These are phyloP conservation scores for Laburnicola sp. DNA, from an alignment of 2,329 filamentous ascomycete genomes.

Conservation along the genomic window DNA sequence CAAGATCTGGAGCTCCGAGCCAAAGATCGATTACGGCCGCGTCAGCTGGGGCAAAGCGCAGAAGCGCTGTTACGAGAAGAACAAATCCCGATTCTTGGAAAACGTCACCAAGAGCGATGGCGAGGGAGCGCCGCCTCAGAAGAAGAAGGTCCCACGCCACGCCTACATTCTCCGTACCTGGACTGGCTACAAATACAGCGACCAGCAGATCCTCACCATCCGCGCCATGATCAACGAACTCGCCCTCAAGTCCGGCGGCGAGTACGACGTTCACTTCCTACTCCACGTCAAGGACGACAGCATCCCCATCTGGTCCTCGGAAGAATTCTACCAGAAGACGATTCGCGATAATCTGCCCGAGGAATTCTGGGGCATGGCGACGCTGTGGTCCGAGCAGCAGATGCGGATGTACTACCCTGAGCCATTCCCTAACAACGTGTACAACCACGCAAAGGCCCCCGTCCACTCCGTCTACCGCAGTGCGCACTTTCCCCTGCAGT, in stretches of 20 bases:
- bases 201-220: constrained; percentile 78
- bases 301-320: constrained; percentile 77
- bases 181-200: constrained; percentile 77
- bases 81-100: constrained; percentile 51
- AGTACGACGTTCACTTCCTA: constrained; percentile 84
- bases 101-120: constrained; percentile 33
- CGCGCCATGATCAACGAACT: constrained; percentile 84
- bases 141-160: constrained; percentile 61
- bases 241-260: constrained; percentile 76
- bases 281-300: constrained; percentile 80
- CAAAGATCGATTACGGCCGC: constrained; percentile 52
- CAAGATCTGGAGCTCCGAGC: constrained; percentile 54
- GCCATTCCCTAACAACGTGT: constrained; percentile 74
- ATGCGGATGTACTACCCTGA: constrained; percentile 90
- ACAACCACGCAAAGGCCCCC: constrained; percentile 63
- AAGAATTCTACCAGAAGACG: constrained; percentile 67
- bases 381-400: constrained; percentile 90
- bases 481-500: constrained; percentile 55
- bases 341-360: constrained; percentile 71
- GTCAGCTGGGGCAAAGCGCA: constrained; percentile 55
- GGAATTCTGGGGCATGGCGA: constrained; percentile 87
- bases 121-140: constrained; percentile 34
- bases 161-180: constrained; percentile 83
- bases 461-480: constrained; percentile 87
- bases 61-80: constrained; percentile 54